Evolutionary conservation across 2,329 filamentous ascomycete species (phyloP).

Genomic region (Pestalotiopsis sp.): DNA sequence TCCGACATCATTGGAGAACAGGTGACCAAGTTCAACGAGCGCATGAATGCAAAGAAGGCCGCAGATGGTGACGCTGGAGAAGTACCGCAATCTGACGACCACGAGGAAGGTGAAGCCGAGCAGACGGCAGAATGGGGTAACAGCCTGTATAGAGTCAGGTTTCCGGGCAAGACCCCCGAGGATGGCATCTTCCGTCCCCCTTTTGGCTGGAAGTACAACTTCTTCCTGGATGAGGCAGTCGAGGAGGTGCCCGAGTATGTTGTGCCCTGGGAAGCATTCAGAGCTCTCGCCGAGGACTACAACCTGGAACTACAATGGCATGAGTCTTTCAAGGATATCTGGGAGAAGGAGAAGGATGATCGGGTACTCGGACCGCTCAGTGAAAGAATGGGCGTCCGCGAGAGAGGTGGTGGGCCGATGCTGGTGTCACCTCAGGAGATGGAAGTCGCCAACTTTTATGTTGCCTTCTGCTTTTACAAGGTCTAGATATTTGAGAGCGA

Average conservation of each 20-base stretch:
- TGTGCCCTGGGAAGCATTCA: slow-evolving; percentile 97
- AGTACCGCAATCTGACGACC: slow-evolving; percentile 30
- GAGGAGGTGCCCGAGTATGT: slow-evolving; percentile 97
- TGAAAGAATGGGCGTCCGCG: slow-evolving; percentile 93
- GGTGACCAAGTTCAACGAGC: slow-evolving; percentile 76
- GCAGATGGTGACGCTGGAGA: slow-evolving; percentile 27
- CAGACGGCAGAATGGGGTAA: slow-evolving; percentile 86
- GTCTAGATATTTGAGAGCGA: slow-evolving; percentile 51
- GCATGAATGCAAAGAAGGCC: slow-evolving; percentile 42
- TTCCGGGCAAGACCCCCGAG: slow-evolving; percentile 78
- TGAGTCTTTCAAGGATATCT: slow-evolving; percentile 87
- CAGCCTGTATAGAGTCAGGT: slow-evolving; percentile 86
- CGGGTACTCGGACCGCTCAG: slow-evolving; percentile 78
- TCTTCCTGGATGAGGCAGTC: slow-evolving; percentile 93
- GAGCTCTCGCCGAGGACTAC: slow-evolving; percentile 92
- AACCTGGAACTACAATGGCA: slow-evolving; percentile 95
- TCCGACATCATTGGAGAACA: slow-evolving; percentile 84
- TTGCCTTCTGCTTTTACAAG: slow-evolving; percentile 97
- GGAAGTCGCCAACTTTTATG: slow-evolving; percentile 89
- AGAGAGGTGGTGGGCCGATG: slow-evolving; percentile 66
- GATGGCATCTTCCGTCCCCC: slow-evolving; percentile 93
- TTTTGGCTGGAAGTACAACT: slow-evolving; percentile 97
- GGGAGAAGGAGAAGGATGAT: slow-evolving; percentile 89
- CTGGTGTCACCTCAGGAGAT: slow-evolving; percentile 84
- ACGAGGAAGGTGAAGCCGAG: slow-evolving; percentile 63